These are phyloP conservation scores for Hygrophorus pudorinus DNA, from an alignment of 768 basidiomycete genomes.

Conservation along the genomic window DNA sequence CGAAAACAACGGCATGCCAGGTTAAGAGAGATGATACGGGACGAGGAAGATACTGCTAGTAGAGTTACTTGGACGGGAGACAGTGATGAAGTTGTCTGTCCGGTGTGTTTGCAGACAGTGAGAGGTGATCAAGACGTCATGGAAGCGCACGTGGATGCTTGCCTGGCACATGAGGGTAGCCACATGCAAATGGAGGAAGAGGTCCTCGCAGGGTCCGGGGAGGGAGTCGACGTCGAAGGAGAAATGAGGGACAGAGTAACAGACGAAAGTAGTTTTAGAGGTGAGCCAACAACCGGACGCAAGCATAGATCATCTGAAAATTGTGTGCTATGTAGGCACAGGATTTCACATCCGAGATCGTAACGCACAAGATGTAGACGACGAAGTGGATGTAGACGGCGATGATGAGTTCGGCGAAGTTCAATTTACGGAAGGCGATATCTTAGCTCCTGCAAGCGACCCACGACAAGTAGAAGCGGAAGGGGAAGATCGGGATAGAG, in stretches of 20 bases:
- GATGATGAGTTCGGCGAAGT: conserved; percentile 67
- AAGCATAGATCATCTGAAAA: neutral
- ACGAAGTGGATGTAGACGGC: conserved; percentile 74
- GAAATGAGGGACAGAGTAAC: conserved; percentile 21
- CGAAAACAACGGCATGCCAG: conserved; percentile 61
- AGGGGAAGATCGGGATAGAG: conserved; percentile 23
- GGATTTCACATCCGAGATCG: conserved; percentile 62
- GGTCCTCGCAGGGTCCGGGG: conserved; percentile 25
- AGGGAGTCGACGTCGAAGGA: conserved; percentile 16
- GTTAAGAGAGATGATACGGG: conserved; percentile 56
- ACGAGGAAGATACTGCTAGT: conserved; percentile 38
- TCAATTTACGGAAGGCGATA: conserved; percentile 71
- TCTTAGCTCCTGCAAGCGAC: conserved; percentile 30
- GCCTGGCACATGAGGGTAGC: conserved; percentile 48
- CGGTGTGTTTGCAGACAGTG: conserved; percentile 51
- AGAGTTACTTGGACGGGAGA: conserved; percentile 18
- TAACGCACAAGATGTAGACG: conserved; percentile 57
- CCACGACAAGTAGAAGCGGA: conserved; percentile 9
- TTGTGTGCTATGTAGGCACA: conserved; percentile 36
- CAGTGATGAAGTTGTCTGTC: conserved; percentile 45
- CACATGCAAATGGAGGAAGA: conserved; percentile 19
- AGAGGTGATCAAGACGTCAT: conserved; percentile 63
- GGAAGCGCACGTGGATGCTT: conserved; percentile 76
- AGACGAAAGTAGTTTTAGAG: conserved; percentile 40
- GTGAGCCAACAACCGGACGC: conserved; percentile 17